phyloP scores from a whole-genome alignment of 805 yeast species.

The Vanderwaltozyma verrucispora region DNA sequence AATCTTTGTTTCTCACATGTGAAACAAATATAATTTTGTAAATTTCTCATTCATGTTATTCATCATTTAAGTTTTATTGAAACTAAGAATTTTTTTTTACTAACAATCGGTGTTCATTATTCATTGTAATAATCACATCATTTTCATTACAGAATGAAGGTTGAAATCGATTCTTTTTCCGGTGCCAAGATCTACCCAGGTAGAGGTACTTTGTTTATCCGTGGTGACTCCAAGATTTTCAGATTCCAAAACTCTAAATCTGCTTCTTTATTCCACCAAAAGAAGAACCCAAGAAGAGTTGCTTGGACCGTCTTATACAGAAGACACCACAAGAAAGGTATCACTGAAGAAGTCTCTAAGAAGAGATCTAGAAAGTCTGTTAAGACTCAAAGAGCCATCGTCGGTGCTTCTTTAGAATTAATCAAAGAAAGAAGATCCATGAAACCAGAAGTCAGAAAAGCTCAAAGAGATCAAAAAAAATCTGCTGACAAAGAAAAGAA shows the following conservation, averaged over 20 bases:
- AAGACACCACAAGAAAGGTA: conserved; percentile 99
- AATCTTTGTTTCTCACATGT: no score
- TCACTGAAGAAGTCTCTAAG: conserved; percentile 96
- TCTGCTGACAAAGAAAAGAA: conserved; percentile 76
- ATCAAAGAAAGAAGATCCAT: conserved; percentile 95
- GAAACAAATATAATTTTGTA: no score
- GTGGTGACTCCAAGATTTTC: conserved; percentile 99
- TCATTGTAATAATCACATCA: no score
- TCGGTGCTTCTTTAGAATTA: conserved; percentile 97
- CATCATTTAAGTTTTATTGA: no score
- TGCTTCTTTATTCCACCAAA: conserved; percentile 96
- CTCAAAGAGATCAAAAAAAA: conserved; percentile 87
- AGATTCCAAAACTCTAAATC: conserved; percentile 98
- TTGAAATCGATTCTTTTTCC: conserved; percentile 98
- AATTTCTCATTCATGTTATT: no score
- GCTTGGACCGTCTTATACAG: conserved; percentile 99
- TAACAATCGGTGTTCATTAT: background rate
- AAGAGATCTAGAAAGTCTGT: conserved; percentile 96
- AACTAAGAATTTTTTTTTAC: background rate
- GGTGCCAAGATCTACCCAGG: conserved; percentile 99
- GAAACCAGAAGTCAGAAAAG: conserved; percentile 97
- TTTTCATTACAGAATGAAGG: conserved; percentile 56
- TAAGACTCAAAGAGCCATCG: conserved; percentile 98
- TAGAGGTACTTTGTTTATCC: conserved; percentile 97
- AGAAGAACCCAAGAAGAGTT: conserved; percentile 99